phyloP scores from a whole-genome alignment of 495 filamentous ascomycete species.

The Tuber melanosporum region DNA sequence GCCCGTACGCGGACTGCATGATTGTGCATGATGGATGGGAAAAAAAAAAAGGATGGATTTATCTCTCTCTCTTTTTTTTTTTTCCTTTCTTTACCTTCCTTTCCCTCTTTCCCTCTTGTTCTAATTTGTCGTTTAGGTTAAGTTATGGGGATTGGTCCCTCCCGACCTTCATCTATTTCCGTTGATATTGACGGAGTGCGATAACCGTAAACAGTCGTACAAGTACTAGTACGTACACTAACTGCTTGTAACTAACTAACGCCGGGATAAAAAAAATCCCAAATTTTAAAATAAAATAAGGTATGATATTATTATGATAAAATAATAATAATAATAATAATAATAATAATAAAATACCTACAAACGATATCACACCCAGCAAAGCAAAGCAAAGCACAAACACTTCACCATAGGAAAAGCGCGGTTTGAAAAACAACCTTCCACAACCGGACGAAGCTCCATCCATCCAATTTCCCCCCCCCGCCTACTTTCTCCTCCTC shows the following conservation, averaged over 20 bases:
- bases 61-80: neutral
- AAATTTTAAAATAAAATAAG: too few relatives aligned
- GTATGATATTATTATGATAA: too few relatives aligned
- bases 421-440: too few relatives aligned
- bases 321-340: too few relatives aligned
- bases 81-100: neutral
- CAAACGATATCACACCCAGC: too few relatives aligned
- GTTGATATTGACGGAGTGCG: neutral
- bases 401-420: constrained; percentile 5
- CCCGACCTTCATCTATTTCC: neutral
- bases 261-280: neutral
- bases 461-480: too few relatives aligned
- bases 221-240: too few relatives aligned
- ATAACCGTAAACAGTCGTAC: too few relatives aligned
- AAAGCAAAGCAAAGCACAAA: constrained; percentile 23
- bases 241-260: too few relatives aligned
- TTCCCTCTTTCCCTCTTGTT: neutral
- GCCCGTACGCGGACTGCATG: neutral
- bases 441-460: too few relatives aligned
- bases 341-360: neutral
- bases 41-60: neutral
- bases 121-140: neutral
- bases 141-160: too few relatives aligned
- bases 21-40: neutral
- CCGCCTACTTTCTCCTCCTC: too few relatives aligned